Evolutionary conservation across 2,329 filamentous ascomycete species (phyloP).

Genomic region (Stagonosporopsis tanaceti): DNA sequence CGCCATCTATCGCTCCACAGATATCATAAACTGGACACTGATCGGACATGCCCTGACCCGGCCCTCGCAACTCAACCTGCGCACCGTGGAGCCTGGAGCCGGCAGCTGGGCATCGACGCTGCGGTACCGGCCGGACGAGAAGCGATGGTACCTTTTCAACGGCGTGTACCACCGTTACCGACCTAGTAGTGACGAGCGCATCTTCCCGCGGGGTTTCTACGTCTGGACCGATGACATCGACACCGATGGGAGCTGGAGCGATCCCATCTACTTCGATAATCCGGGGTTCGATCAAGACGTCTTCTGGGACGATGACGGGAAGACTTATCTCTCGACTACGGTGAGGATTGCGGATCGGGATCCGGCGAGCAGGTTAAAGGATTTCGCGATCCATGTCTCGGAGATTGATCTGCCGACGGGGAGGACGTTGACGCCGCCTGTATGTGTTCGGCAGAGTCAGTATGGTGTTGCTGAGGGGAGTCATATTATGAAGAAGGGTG

Average conservation of each 20-base stretch:
- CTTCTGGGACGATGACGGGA: slow-evolving; percentile 65
- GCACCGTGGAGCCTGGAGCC: slow-evolving; percentile 35
- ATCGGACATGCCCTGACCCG: slow-evolving; percentile 50
- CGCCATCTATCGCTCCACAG: slow-evolving; percentile 60
- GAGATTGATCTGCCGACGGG: slow-evolving; percentile 45
- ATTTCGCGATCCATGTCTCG: slow-evolving; percentile 42
- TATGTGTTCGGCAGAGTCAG: slow-evolving; percentile 34
- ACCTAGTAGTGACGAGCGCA: slow-evolving; percentile 37
- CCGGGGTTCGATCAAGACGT: slow-evolving; percentile 36
- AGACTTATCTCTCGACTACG: slow-evolving; percentile 52
- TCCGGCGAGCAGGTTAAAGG: slow-evolving; percentile 28
- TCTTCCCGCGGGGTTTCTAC: slow-evolving; percentile 61
- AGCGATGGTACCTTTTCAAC: slow-evolving; percentile 32
- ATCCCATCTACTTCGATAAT: slow-evolving; percentile 36
- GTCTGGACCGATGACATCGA: slow-evolving; percentile 33
- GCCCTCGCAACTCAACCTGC: slow-evolving; percentile 47
- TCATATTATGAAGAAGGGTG: slow-evolving; percentile 42
- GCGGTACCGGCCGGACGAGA: slow-evolving; percentile 23
- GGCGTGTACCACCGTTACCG: slow-evolving; percentile 37
- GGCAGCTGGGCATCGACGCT: slow-evolving; percentile 36
- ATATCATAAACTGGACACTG: slow-evolving; percentile 61
- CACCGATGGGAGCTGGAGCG: slow-evolving; percentile 28
- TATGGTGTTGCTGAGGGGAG: slow-evolving; percentile 45
- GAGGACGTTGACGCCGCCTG: slow-evolving; percentile 24
- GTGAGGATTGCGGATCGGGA: slow-evolving; percentile 25